Conservation (phyloP, 305 asterid species). For the Fraxinus floribunda region DNA sequence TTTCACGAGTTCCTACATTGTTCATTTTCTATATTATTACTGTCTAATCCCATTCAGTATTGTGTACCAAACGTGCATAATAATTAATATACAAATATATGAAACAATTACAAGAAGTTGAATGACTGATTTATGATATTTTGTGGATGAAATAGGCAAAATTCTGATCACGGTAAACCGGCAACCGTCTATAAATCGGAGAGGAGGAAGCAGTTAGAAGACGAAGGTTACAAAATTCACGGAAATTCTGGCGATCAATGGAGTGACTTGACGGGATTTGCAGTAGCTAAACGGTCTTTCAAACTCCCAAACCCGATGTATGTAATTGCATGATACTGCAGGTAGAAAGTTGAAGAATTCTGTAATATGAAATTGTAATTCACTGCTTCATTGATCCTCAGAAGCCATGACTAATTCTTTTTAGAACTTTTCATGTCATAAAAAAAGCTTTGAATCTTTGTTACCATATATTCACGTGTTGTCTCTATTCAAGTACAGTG, state of each 20-base stretch:
- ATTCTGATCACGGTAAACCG: constrained; percentile 38
- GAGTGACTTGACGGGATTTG: constrained; percentile 76
- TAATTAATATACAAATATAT: background rate
- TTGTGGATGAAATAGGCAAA: constrained; percentile 35
- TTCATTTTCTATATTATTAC: background rate
- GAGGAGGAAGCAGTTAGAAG: constrained; percentile 55
- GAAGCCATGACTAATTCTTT: background rate
- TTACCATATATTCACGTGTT: background rate
- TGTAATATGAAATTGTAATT: background rate
- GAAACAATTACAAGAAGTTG: background rate
- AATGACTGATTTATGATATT: constrained; percentile 1
- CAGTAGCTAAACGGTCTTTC: constrained; percentile 66
- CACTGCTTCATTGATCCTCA: background rate
- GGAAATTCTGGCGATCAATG: constrained; percentile 84
- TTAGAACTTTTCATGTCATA: background rate
- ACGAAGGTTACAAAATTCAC: constrained; percentile 56
- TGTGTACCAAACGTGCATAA: background rate
- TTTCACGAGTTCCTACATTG: too few relatives aligned
- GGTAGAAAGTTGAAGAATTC: background rate
- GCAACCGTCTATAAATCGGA: constrained; percentile 49
- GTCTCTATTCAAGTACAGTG: background rate
- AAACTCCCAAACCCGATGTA: constrained; percentile 80
- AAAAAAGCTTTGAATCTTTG: background rate
- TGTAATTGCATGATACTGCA: constrained; percentile 37
- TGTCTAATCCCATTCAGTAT: background rate